phyloP scores from a whole-genome alignment of 768 basidiomycete species.

The Neoboletus magnificus region DNA sequence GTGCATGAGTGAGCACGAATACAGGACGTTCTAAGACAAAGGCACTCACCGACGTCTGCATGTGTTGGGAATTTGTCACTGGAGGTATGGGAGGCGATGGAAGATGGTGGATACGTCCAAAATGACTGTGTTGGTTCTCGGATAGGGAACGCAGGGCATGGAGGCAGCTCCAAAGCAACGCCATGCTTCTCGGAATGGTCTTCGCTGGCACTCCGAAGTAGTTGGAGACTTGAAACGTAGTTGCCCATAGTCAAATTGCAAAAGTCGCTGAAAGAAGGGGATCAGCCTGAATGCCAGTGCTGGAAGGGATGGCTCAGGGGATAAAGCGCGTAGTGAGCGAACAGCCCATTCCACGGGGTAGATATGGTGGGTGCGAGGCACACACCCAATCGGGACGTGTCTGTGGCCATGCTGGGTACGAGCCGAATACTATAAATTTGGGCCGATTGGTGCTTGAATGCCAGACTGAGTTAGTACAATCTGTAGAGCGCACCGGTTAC shows the following conservation, averaged over 20 bases:
- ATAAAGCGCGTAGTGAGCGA: neutral
- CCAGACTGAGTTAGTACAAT: neutral
- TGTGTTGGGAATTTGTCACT: constrained; percentile 38
- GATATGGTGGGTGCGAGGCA: constrained; percentile 10
- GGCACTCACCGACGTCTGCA: constrained; percentile 51
- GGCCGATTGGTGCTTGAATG: neutral
- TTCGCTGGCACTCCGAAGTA: neutral
- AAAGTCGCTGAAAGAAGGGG: constrained; percentile 2
- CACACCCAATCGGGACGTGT: constrained; percentile 15
- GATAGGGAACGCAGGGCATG: constrained; percentile 47
- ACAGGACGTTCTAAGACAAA: neutral
- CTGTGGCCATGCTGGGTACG: neutral
- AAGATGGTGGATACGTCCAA: constrained; percentile 57
- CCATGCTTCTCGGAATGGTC: constrained; percentile 1
- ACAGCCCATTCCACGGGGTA: constrained; percentile 11
- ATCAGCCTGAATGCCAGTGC: neutral
- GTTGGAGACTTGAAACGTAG: constrained; percentile 16
- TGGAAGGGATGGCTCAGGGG: neutral
- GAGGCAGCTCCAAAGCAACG: neutral
- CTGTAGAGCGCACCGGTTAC: too few relatives aligned
- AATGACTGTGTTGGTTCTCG: constrained; percentile 54
- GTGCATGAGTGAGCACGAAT: neutral
- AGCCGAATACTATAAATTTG: constrained; percentile 1
- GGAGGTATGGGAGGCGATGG: constrained; percentile 35
- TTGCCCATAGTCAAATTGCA: constrained; percentile 23